These are phyloP conservation scores for Plasmodium knowlesi DNA, from an alignment of 169 alveolate genomes.

Conservation along the genomic window DNA sequence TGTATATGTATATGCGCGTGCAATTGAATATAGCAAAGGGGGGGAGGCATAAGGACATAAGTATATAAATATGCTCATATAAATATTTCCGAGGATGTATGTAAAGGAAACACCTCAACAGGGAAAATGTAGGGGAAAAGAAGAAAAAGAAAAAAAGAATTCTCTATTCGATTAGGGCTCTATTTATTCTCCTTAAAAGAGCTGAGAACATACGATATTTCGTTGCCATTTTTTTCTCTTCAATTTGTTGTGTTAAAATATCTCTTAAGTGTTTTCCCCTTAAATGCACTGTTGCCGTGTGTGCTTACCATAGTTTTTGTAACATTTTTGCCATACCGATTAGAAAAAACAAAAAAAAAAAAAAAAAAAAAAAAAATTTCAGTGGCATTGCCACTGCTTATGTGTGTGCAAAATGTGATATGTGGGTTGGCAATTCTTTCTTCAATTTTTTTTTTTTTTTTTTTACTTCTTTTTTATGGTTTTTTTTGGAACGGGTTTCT, in stretches of 20 bases:
- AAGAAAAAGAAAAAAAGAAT: no score
- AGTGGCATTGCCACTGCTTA: background rate
- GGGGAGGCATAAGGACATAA: background rate
- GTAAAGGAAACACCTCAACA: background rate
- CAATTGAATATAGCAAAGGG: background rate
- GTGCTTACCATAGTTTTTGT: background rate
- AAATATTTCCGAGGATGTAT: background rate
- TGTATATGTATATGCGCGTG: background rate
- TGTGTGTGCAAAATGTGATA: background rate
- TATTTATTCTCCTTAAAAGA: background rate
- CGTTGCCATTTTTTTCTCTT: background rate
- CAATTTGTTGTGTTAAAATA: background rate
- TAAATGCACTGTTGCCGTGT: background rate
- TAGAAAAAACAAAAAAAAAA: background rate
- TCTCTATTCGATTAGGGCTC: background rate
- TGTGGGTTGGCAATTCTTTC: background rate
- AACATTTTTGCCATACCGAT: background rate
- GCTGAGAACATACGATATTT: background rate
- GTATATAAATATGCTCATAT: background rate
- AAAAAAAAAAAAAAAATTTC: background rate
- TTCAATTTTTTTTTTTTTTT: background rate
- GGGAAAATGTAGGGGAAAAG: background rate
- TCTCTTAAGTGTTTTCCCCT: background rate
- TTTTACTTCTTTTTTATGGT: constrained; percentile 19
- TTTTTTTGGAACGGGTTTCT: constrained; percentile 5